Base-by-base conservation (phyloP, 2,329 filamentous ascomycete species). In the Pseudogymnoascus sp. region DNA sequence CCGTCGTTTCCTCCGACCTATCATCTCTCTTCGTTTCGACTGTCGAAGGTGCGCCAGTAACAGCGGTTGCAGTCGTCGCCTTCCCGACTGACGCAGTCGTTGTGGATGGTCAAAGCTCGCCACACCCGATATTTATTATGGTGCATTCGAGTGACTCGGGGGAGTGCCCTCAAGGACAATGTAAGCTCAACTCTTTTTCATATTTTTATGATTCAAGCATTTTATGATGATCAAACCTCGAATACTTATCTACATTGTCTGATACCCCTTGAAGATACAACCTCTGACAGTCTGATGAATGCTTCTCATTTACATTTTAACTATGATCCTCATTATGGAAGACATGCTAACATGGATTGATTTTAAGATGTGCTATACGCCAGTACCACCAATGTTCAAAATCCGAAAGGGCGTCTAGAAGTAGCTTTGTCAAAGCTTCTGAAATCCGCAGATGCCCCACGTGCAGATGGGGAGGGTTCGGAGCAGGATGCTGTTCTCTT, bases 161-260 rank as follows among this genome's bases (percentile, higher is more conserved):
- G 66, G 93, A 97, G 79, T 97, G 95, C 75, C 93, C 93, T 26
- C 68, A 76, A 67, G 86, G 88, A 77, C 92, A 97, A 86, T 87
- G 93, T 99, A 84, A 91, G 93, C 90, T 64, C 26, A 24, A 24
- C 29, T 66, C 44, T 64, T 65, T 67, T 40, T 40, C 47, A 26
- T 37, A 33, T 65, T 61, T 56, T 67, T 67, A 63, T 44, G 14
- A 6, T 13, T 59, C 62, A 62, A 61, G 70, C 71, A 74, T 81
- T 82, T 81, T 73, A 89, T 92, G 93, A 97, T 97, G 93, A 96
- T 82, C 77, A 78, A 83, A 78, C 76, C 78, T 81, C 77, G 83
- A 96, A 95, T 91, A 93, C 93, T 97, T 97, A 97, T 97, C 93
- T 97, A 97, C 93, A 97, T 97, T 97, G 92, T 90, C 93, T 93